phyloP scores from a whole-genome alignment of 2,329 filamentous ascomycete species.

The Endocalyx cinctus region DNA sequence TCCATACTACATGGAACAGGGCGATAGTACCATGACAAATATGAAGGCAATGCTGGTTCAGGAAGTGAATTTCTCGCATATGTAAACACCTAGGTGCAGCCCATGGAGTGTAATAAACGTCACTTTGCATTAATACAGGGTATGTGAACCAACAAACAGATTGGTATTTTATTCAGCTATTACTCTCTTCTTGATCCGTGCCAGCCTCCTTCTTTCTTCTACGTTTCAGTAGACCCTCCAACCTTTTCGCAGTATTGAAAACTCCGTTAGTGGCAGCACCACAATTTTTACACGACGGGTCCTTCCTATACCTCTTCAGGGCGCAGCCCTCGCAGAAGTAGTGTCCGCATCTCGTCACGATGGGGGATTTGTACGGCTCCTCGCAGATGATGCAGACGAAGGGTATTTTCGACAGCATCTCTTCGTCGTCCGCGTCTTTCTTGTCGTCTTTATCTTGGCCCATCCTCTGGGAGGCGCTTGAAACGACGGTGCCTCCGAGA shows the following conservation, averaged over 20 bases:
- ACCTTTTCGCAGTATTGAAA: slow-evolving; percentile 80
- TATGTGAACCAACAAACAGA: no score
- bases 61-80: no score
- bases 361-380: slow-evolving; percentile 69
- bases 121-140: no score
- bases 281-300: slow-evolving; percentile 82
- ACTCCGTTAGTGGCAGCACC: slow-evolving; percentile 81
- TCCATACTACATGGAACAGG: no score
- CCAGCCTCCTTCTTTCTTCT: no score
- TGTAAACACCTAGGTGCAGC: no score
- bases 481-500: slow-evolving; percentile 55
- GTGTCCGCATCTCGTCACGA: slow-evolving; percentile 87
- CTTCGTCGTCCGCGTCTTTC: slow-evolving; percentile 61
- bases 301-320: slow-evolving; percentile 77
- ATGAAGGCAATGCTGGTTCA: no score
- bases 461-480: slow-evolving; percentile 49
- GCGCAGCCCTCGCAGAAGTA: slow-evolving; percentile 95
- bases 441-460: slow-evolving; percentile 39
- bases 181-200: no score
- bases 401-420: slow-evolving; percentile 75
- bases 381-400: slow-evolving; percentile 88
- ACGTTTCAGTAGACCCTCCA: slow-evolving; percentile 79
- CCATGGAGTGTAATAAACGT: no score
- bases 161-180: no score
- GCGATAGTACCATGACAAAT: no score